Conservation (phyloP, 306 rosid species). For the Notholithocarpus densiflorus region DNA sequence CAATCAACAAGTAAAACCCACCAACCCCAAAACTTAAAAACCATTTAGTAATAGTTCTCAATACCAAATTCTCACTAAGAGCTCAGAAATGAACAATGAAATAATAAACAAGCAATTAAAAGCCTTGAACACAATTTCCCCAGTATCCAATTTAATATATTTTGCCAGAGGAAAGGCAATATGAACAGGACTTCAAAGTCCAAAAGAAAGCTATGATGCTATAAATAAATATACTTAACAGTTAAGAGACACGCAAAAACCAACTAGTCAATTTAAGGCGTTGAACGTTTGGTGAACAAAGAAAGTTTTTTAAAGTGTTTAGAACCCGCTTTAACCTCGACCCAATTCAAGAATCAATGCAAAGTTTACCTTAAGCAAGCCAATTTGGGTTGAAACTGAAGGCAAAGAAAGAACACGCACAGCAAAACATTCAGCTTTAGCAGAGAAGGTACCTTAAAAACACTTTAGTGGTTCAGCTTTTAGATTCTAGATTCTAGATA, state of each 20-base stretch:
- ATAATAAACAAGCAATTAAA: conserved; percentile 23
- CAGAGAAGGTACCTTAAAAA: neutral
- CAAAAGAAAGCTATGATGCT: neutral
- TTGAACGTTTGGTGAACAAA: conserved; percentile 39
- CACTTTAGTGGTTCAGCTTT: neutral
- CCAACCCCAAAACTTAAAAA: conserved; percentile 2
- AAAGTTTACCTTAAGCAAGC: conserved; percentile 2
- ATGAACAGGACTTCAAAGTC: conserved; percentile 11
- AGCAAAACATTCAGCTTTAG: neutral
- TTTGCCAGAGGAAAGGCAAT: conserved; percentile 12
- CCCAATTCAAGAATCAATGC: conserved; percentile 12
- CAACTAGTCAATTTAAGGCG: conserved; percentile 26
- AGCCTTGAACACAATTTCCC: conserved; percentile 6
- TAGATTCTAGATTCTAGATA: neutral
- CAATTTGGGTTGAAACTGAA: neutral
- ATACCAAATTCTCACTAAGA: neutral
- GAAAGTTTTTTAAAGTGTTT: conserved; percentile 14
- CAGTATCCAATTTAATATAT: conserved; percentile 13
- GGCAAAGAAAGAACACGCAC: conserved; percentile 7
- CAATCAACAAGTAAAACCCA: conserved; percentile 4
- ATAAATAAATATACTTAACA: neutral
- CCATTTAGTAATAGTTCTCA: neutral
- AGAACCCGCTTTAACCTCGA: conserved; percentile 16
- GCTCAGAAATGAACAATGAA: neutral
- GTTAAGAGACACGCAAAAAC: neutral